Conservation (phyloP, 306 rosid species). For the Chamaecrista fasciculata region DNA sequence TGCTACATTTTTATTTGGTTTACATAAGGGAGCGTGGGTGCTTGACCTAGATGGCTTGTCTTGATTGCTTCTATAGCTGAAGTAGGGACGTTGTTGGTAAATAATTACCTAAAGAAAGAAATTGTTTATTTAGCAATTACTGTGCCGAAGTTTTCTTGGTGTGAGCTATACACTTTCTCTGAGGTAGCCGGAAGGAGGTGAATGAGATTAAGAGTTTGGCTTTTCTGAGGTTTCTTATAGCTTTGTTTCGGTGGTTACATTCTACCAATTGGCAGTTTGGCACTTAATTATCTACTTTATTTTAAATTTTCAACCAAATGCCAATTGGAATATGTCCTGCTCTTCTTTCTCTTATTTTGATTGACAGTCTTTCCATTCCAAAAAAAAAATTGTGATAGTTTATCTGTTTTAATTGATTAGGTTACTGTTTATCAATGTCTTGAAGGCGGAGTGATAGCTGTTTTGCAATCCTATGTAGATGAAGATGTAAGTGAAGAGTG, state of each 20-base stretch:
- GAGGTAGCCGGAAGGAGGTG: background rate
- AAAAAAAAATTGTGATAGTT: background rate
- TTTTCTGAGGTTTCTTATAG: background rate
- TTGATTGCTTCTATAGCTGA: background rate
- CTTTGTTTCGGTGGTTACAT: background rate
- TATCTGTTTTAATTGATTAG: conserved; percentile 30
- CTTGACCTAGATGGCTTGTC: background rate
- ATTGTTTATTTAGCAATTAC: conserved; percentile 3
- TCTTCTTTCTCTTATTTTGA: background rate
- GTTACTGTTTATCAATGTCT: conserved; percentile 55
- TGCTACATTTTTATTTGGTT: background rate
- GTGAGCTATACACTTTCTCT: background rate
- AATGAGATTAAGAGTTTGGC: background rate
- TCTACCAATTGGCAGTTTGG: background rate
- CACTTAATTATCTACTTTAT: background rate
- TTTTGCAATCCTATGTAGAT: conserved; percentile 88
- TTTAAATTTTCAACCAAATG: background rate
- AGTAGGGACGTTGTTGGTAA: background rate
- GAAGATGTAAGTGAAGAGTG: conserved; percentile 69
- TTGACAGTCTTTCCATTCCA: background rate
- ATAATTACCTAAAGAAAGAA: background rate
- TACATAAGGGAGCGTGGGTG: background rate
- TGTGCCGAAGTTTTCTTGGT: background rate
- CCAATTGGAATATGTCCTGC: background rate
- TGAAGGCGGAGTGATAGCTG: conserved; percentile 77